Conservation (phyloP, 768 basidiomycete species). For the Neoboletus brunneissimus region DNA sequence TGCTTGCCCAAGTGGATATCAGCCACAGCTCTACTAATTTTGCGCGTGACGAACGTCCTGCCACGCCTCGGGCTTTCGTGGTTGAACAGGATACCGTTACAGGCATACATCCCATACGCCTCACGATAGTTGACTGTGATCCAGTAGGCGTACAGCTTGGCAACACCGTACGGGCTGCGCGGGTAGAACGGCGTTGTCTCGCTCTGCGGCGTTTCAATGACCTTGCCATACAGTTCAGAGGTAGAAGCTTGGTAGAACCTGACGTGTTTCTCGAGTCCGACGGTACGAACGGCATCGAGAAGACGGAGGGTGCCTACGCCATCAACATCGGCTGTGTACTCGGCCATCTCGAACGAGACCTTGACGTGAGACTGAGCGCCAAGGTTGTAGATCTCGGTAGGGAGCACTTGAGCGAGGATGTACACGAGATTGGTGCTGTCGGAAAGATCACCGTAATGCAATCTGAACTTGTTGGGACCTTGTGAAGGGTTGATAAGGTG, state of each 20-base stretch:
- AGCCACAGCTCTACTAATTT: constrained; percentile 89
- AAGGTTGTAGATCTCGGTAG: constrained; percentile 96
- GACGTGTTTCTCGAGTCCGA: constrained; percentile 88
- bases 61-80: constrained; percentile 96
- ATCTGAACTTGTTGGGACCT: constrained; percentile 75
- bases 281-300: constrained; percentile 93
- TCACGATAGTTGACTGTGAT: constrained; percentile 92
- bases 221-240: constrained; percentile 96
- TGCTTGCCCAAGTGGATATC: constrained; percentile 91
- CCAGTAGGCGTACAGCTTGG: constrained; percentile 92
- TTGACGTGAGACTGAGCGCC: constrained; percentile 99
- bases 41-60: constrained; percentile 93
- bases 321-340: constrained; percentile 98
- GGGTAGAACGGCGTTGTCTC: constrained; percentile 98
- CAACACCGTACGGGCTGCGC: constrained; percentile 94
- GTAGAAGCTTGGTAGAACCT: constrained; percentile 98
- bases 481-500: constrained; percentile 3
- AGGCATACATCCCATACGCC: constrained; percentile 94
- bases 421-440: constrained; percentile 98
- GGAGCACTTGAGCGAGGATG: constrained; percentile 91
- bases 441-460: constrained; percentile 90
- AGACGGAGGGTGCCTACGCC: constrained; percentile 92
- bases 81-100: constrained; percentile 97
- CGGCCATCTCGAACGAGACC: constrained; percentile 99
- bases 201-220: constrained; percentile 91